These are phyloP conservation scores for Rhizopogon salebrosus DNA, from an alignment of 768 basidiomycete species.

Conservation along the genomic window DNA sequence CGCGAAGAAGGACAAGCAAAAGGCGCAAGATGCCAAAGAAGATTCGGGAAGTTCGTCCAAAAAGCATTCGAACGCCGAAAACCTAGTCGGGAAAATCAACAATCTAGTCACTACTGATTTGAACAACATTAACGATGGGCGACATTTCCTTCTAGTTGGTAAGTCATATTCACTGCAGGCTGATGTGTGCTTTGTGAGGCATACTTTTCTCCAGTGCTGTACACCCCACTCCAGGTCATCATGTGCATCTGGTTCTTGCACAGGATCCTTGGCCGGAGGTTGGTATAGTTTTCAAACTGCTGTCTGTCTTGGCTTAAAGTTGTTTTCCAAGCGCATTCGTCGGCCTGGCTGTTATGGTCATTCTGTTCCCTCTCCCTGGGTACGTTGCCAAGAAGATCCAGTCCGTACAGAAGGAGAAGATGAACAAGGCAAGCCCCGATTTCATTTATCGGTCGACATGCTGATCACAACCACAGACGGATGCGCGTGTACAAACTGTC, in stretches of 20 bases:
- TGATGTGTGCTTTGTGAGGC: background rate
- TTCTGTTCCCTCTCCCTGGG: slow-evolving; percentile 54
- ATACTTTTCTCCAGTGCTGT: background rate
- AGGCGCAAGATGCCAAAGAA: background rate
- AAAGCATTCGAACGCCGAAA: slow-evolving; percentile 26
- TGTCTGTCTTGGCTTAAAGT: background rate
- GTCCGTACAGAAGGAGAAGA: slow-evolving; percentile 40
- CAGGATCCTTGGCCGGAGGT: slow-evolving; percentile 41
- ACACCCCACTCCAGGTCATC: slow-evolving; percentile 8
- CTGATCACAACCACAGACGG: slow-evolving; percentile 31
- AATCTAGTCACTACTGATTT: slow-evolving; percentile 58
- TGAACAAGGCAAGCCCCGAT: slow-evolving; percentile 35
- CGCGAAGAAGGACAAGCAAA: slow-evolving; percentile 3
- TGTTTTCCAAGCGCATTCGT: slow-evolving; percentile 35
- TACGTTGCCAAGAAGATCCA: slow-evolving; percentile 46
- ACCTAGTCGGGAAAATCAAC: slow-evolving; percentile 71
- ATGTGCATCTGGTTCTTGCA: slow-evolving; percentile 41
- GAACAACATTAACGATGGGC: slow-evolving; percentile 12
- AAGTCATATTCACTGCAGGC: background rate
- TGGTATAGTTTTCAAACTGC: background rate
- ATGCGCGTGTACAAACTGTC: slow-evolving; percentile 55
- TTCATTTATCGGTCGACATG: background rate
- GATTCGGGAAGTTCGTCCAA: background rate
- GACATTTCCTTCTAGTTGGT: slow-evolving; percentile 12
- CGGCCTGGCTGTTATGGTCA: slow-evolving; percentile 49